phyloP scores from a whole-genome alignment of 257 asterid genomes.

The Mentha longifolia region DNA sequence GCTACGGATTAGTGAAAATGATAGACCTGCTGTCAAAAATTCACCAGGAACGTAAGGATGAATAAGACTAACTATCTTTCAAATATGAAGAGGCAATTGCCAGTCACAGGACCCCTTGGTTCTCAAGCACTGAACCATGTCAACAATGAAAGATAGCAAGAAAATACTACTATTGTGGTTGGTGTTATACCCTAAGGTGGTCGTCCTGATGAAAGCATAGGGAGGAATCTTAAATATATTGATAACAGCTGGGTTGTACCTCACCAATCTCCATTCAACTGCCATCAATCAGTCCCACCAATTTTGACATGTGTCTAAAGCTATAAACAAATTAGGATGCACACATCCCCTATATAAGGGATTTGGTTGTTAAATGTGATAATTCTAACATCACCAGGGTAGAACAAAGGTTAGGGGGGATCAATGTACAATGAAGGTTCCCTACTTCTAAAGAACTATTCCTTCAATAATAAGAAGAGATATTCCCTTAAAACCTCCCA shows the following conservation, averaged over 20 bases:
- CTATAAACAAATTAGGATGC: background rate
- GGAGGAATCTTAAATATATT: background rate
- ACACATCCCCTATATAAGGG: background rate
- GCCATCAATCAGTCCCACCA: background rate
- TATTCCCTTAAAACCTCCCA: background rate
- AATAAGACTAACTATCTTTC: slow-evolving; percentile 3
- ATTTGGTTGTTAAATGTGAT: background rate
- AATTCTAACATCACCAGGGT: background rate
- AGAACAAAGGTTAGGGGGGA: background rate
- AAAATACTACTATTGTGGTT: background rate
- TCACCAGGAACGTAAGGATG: background rate
- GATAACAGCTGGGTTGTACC: background rate
- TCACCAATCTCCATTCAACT: background rate
- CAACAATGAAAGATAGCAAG: slow-evolving; percentile 17
- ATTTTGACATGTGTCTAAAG: background rate
- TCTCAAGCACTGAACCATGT: slow-evolving; percentile 7
- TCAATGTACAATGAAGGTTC: background rate
- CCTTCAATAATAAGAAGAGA: background rate
- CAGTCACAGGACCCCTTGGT: slow-evolving; percentile 5
- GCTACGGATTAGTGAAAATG: slow-evolving; percentile 21
- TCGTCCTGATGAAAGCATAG: background rate
- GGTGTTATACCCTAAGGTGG: background rate
- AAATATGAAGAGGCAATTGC: slow-evolving; percentile 12
- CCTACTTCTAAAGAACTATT: background rate
- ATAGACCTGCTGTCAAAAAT: background rate